These are phyloP conservation scores for Termitomyces sp. DNA, from an alignment of 768 basidiomycete species.

Conservation along the genomic window DNA sequence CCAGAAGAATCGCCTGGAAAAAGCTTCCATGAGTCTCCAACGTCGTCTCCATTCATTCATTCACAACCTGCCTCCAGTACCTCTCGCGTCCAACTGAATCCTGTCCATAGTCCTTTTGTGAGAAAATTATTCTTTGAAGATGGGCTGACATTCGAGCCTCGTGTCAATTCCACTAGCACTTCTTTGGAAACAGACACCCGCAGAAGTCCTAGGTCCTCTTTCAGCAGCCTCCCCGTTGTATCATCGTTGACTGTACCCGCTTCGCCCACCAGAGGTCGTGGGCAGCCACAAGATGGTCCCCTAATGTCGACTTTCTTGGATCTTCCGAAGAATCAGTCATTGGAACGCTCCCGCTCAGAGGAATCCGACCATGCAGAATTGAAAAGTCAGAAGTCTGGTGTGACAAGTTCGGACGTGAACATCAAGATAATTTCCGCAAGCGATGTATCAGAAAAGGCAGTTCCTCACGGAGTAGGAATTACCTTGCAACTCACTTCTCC, in stretches of 20 bases:
- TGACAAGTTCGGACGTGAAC: slow-evolving; percentile 4
- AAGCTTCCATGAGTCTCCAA: slow-evolving; percentile 19
- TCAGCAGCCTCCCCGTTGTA: slow-evolving; percentile 36
- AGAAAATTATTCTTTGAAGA: slow-evolving; percentile 43
- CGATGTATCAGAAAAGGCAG: slow-evolving; percentile 11
- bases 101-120: slow-evolving; percentile 34
- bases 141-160: slow-evolving; percentile 57
- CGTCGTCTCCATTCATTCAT: slow-evolving; percentile 18
- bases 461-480: slow-evolving; percentile 1
- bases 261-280: slow-evolving; percentile 4
- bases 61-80: slow-evolving; percentile 20
- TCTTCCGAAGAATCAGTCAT: background rate
- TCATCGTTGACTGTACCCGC: slow-evolving; percentile 26
- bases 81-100: slow-evolving; percentile 34
- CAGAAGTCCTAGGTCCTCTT: slow-evolving; percentile 42
- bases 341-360: slow-evolving; percentile 7
- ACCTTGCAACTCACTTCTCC: slow-evolving; percentile 12
- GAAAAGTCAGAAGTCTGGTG: background rate
- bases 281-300: slow-evolving; percentile 2
- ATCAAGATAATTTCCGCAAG: slow-evolving; percentile 10
- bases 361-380: slow-evolving; percentile 3
- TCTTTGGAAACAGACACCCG: slow-evolving; percentile 45
- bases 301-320: background rate
- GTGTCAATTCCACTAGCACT: slow-evolving; percentile 41
- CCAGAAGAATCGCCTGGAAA: slow-evolving; percentile 35